Conservation (phyloP, 1,284 basidiomycete species). For the Takashimella tepidaria region DNA sequence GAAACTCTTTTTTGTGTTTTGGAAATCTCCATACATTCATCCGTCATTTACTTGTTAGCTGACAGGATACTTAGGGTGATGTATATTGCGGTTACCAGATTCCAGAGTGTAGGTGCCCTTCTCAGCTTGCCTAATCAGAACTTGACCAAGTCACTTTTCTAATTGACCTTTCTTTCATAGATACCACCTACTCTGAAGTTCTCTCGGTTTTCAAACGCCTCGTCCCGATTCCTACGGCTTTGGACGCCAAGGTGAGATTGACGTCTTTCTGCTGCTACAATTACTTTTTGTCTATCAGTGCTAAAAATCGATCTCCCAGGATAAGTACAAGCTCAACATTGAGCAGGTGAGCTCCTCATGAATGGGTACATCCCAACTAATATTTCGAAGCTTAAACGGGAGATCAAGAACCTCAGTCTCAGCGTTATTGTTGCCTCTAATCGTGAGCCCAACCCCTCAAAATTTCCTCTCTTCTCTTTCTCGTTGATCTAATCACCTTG, state of each 20-base stretch:
- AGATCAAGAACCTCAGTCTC: conserved; percentile 72
- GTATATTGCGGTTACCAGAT: conserved; percentile 42
- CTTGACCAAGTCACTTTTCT: not conserved
- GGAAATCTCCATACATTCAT: not conserved
- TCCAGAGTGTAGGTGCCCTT: conserved; percentile 23
- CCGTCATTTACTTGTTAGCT: not conserved
- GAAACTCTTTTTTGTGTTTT: not conserved
- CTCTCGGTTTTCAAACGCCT: conserved; percentile 81
- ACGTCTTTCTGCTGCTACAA: no score
- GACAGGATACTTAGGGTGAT: conserved; percentile 26
- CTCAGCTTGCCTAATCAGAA: not conserved
- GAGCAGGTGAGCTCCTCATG: conserved; percentile 36
- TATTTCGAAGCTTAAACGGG: conserved; percentile 52
- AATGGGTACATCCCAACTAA: not conserved
- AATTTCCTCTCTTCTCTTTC: not conserved
- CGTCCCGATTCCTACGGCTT: conserved; percentile 76
- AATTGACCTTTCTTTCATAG: conserved; percentile 13
- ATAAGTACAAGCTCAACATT: conserved; percentile 67
- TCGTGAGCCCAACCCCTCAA: conserved; percentile 36
- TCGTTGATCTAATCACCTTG: no score
- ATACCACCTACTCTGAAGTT: conserved; percentile 56
- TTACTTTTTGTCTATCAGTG: not conserved
- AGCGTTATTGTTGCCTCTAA: conserved; percentile 84
- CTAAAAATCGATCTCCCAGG: conserved; percentile 34
- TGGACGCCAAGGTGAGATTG: conserved; percentile 21